Evolutionary conservation across 73 alveolate genomes (phyloP).

Genomic region (Tetrahymena malaccensis): DNA sequence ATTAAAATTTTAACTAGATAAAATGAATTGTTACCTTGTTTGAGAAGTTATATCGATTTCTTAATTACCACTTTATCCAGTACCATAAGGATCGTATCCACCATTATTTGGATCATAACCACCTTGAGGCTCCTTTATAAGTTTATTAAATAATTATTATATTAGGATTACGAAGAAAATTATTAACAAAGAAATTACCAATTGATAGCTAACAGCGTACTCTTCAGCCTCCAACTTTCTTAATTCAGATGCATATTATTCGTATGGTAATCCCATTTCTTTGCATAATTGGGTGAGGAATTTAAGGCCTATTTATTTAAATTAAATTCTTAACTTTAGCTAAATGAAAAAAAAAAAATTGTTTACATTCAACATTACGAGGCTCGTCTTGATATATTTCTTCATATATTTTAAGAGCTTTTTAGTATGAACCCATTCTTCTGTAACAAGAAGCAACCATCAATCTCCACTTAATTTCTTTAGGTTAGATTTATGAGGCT

Average conservation of each 20-base stretch:
- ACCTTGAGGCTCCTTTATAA: not conserved
- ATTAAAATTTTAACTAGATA: too few relatives aligned
- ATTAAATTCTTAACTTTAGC: not conserved
- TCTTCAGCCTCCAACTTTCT: conserved; percentile 35
- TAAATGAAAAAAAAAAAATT: not conserved
- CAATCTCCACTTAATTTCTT: conserved; percentile 91
- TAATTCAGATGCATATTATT: conserved; percentile 33
- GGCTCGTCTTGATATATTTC: conserved; percentile 80
- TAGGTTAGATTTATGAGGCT: conserved; percentile 96
- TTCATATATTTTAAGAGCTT: conserved; percentile 45
- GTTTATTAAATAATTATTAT: not conserved
- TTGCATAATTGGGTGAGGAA: conserved; percentile 8
- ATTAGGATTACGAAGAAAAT: not conserved
- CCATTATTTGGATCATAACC: not conserved
- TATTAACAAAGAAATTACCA: not conserved
- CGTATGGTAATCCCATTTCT: conserved; percentile 42
- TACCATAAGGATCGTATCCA: not conserved
- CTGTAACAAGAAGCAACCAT: conserved; percentile 97
- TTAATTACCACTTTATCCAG: not conserved
- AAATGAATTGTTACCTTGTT: not conserved
- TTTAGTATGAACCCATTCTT: conserved; percentile 59
- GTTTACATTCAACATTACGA: conserved; percentile 83
- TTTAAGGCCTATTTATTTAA: conserved; percentile 6
- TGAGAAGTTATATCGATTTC: not conserved
- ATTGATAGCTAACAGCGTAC: not conserved